Base-by-base conservation (phyloP, 345 rosid genomes). In the Hibiscus mutabilis region DNA sequence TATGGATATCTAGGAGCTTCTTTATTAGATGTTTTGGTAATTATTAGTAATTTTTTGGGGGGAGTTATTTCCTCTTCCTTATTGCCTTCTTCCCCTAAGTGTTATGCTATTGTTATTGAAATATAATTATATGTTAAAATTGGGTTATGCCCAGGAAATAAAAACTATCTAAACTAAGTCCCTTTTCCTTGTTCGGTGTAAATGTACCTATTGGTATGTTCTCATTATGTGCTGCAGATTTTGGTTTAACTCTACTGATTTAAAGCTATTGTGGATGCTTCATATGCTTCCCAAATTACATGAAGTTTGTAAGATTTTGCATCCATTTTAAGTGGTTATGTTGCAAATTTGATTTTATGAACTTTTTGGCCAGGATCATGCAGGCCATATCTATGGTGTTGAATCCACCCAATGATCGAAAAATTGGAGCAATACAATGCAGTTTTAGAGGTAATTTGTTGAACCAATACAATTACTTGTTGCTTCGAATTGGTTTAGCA, bases 331-430 rank as follows among this genome's bases (percentile, higher is more conserved):
- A 35, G 63, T 47, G 52, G 19, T 27, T 60, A n/a, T 60, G n/a
- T 42, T 52, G 57, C 29, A 22, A 35, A 18, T 65, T 21, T 37
- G 66, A 53, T 59, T 74, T 69, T 74, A n/a, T n/a, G n/a, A 16
- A 66, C 71, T 1, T 33, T 77, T 65, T 74, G 77, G 18, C 75
- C 80, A 94, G 97, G 98, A 94, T 82, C 98, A 90, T 82, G 96
- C 96, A 57, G 97, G 98, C 55, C 97, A 91, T 78, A 94, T 91
- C 73, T 88, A 66, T 85, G 97, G 97, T 66, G 97, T 91, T 35
- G 89, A 94, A 81, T 94, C 98, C 22, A 33, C 52, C 91, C 86
- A 69, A 94, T 94, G 97, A 82, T 90, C 64, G 82, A 88, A 71
- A 91, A 94, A 82, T 67, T 94, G 85, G 97, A 94, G 84, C 92